phyloP scores from a whole-genome alignment of 371 early-diverging fungal species.

The Mucor piriformis region DNA sequence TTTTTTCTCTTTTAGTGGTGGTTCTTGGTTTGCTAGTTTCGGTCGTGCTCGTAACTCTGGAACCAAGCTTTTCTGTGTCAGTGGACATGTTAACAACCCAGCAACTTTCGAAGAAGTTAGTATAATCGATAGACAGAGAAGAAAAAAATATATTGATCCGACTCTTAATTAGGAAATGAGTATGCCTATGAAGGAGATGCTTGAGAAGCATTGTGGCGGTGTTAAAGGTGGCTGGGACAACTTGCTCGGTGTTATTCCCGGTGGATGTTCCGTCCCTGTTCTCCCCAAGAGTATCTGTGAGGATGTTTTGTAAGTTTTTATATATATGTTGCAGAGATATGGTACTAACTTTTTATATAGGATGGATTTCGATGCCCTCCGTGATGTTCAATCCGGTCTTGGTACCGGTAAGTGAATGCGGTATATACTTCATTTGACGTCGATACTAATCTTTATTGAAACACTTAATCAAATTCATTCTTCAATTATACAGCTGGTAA shows the following conservation, averaged over 20 bases:
- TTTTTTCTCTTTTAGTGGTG: conserved; percentile 59
- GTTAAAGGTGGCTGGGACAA: conserved; percentile 99
- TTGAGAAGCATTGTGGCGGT: conserved; percentile 97
- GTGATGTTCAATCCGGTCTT: conserved; percentile 91
- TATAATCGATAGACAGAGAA: neutral
- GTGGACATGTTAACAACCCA: conserved; percentile 97
- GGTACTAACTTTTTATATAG: conserved; percentile 28
- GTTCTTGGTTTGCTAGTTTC: conserved; percentile 92
- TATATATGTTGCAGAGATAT: no score
- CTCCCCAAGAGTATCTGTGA: conserved; percentile 88
- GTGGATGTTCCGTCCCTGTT: conserved; percentile 96
- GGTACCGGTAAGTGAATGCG: conserved; percentile 74
- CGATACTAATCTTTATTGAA: neutral
- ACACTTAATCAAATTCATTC: neutral
- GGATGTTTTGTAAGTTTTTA: conserved; percentile 76
- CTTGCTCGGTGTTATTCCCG: conserved; percentile 95
- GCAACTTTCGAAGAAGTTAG: conserved; percentile 91
- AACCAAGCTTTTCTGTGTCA: conserved; percentile 97
- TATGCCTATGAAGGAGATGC: conserved; percentile 91
- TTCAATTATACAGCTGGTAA: conserved; percentile 30
- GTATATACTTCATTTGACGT: neutral
- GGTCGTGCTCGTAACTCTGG: conserved; percentile 94
- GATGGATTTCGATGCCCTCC: conserved; percentile 98
- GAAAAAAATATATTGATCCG: neutral
- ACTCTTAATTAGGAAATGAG: conserved; percentile 75